Evolutionary conservation across 2,329 filamentous ascomycete species (phyloP), one percentile per base, ranked within the genome.

Genomic region (Pestalotiopsis sp.): DNA sequence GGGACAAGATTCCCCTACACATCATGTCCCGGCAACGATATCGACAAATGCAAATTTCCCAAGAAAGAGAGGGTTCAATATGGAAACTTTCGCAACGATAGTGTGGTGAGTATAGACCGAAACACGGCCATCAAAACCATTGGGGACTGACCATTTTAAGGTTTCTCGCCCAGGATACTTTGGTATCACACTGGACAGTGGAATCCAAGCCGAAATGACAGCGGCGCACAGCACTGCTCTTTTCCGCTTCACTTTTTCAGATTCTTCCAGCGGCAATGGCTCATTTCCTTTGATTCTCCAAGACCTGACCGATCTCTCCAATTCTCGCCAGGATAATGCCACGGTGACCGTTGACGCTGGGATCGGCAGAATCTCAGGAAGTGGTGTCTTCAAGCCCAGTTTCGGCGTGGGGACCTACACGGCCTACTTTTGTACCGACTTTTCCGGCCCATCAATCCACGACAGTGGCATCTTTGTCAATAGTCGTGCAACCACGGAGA

Each of bases 381-480:
- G 82, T 66, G 91, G 86, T 1, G 82, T 83, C 0, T 93, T 93
- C 74, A 76, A 79, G 7, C 89, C 91, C 1, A 92, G 89, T 67
- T 93, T 93, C 71, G 89, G 90, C 0, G 83, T 85, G 31, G 91
- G 90, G 1, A 82, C 73, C 4, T 93, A 91, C 73, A 78, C 81
- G 17, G 78, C 88, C 1, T 85, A 90, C 75, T 92, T 92, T 73
- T 93, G 91, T 72, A 89, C 88, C 2, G 91, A 93, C 71, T 92
- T 93, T 73, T 77, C 81, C 36, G 90, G 88, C 0, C 86, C 87
- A 2, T 75, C 81, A 0, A 79, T 93, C 11, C 82, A 85, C 39
- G 87, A 91, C 69, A 87, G 81, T 2, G 91, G 91, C 9, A 83
- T 91, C 31, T 93, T 88, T 76, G 82, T 81, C 0, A 86, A 90